Evolutionary conservation across 2,329 filamentous ascomycete genomes (phyloP).

Genomic region (Leptosphaerulina australis): DNA sequence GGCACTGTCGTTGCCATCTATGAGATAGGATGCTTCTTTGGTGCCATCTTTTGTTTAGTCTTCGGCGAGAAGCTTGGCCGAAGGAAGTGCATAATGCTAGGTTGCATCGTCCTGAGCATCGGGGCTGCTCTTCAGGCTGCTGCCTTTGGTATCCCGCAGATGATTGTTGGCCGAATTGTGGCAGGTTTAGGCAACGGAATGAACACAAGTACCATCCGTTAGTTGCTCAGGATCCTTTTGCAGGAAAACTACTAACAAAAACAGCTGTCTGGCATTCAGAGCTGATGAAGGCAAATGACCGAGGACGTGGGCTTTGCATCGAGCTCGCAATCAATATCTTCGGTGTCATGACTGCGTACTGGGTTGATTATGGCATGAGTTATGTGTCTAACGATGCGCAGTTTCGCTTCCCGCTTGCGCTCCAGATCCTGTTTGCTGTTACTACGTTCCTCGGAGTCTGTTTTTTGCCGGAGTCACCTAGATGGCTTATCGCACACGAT

Average conservation of each 20-base stretch:
- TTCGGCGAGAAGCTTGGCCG: slow-evolving; percentile 64
- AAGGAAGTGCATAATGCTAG: slow-evolving; percentile 62
- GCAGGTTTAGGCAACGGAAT: slow-evolving; percentile 51
- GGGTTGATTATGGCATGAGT: slow-evolving; percentile 23
- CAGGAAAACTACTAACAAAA: not conserved
- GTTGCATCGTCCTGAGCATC: slow-evolving; percentile 49
- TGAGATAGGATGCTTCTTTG: slow-evolving; percentile 51
- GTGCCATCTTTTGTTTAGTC: slow-evolving; percentile 46
- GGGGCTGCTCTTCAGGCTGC: slow-evolving; percentile 44
- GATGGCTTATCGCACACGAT: slow-evolving; percentile 59
- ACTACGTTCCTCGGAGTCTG: not conserved
- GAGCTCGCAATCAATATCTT: slow-evolving; percentile 26
- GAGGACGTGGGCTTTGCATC: slow-evolving; percentile 22
- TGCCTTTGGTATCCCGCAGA: slow-evolving; percentile 37
- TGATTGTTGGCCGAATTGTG: slow-evolving; percentile 48
- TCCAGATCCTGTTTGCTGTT: slow-evolving; percentile 59
- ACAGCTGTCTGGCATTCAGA: slow-evolving; percentile 51
- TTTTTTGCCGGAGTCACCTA: slow-evolving; percentile 43
- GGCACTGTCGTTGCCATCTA: slow-evolving; percentile 32
- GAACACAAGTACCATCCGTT: slow-evolving; percentile 41
- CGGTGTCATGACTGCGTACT: slow-evolving; percentile 24
- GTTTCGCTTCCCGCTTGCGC: slow-evolving; percentile 57
- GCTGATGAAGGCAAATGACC: slow-evolving; percentile 32
- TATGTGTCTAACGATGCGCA: slow-evolving; percentile 20
- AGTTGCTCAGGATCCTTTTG: slow-evolving; percentile 51